Evolutionary conservation across 495 filamentous ascomycete genomes (phyloP).

Genomic region (Chaetomium tenue): DNA sequence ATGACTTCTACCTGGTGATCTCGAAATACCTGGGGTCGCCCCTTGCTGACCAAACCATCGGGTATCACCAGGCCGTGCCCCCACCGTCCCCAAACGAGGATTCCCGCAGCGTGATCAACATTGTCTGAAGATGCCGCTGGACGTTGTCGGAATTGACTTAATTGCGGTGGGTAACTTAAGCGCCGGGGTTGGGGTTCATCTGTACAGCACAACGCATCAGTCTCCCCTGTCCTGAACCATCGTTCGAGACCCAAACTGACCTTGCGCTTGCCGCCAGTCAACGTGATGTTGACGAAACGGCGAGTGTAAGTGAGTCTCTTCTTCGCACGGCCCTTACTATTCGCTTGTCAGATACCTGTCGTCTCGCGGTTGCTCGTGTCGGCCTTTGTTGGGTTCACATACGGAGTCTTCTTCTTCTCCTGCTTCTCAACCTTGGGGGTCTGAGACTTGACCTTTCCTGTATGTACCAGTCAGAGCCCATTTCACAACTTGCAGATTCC

Average conservation of each 20-base stretch:
- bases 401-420: slow-evolving; percentile 86
- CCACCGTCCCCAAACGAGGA: slow-evolving; percentile 7
- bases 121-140: slow-evolving; percentile 9
- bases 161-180: slow-evolving; percentile 38
- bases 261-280: slow-evolving; percentile 99
- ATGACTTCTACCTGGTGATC: slow-evolving; percentile 18
- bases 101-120: slow-evolving; percentile 15
- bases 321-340: slow-evolving; percentile 88
- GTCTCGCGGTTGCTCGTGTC: not conserved
- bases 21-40: slow-evolving; percentile 3
- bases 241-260: slow-evolving; percentile 43
- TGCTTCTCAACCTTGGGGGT: slow-evolving; percentile 74
- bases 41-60: slow-evolving; percentile 1
- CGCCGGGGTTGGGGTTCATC: slow-evolving; percentile 55
- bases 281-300: slow-evolving; percentile 98
- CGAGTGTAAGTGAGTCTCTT: slow-evolving; percentile 97
- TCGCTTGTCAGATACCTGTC: slow-evolving; percentile 22
- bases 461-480: slow-evolving; percentile 19
- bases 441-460: slow-evolving; percentile 53
- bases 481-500: not conserved
- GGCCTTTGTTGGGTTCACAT: slow-evolving; percentile 19
- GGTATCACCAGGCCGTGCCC: slow-evolving; percentile 21
- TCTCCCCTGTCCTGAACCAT: not conserved
- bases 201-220: slow-evolving; percentile 20
- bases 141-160: slow-evolving; percentile 19